Evolutionary conservation across 2,329 filamentous ascomycete genomes (phyloP), one percentile per base, ranked within the genome.

Genomic region (Tolypocladium amazonense): DNA sequence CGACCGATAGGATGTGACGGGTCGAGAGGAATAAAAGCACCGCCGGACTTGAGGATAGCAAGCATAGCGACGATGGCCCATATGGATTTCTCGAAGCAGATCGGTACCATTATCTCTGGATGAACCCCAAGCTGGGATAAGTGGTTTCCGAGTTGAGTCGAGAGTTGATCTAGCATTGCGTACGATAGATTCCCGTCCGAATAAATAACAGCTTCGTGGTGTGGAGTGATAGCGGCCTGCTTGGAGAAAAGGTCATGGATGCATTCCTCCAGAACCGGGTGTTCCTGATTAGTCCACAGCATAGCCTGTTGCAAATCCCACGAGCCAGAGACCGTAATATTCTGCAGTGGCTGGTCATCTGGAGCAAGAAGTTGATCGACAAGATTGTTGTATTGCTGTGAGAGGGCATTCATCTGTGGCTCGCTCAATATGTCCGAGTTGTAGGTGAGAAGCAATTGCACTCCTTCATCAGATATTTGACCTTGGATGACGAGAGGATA

Each of bases 1-100:
- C n/a, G n/a, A 2, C 4, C 41, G 7, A 8, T 12, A 7, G 41
- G 41, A 25, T 45, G 41, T 25, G 20, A 9, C 11, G 41, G 41
- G 8, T 45, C 41, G 3, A 45, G n/a, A 4, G 41, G 41, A 23
- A 45, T 20, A 25, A 45, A 45, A 8, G n/a, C 41, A 1, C 41
- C 68, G 8, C 69, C 70, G 3, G 66, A 62, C 45, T 69, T 68
- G 20, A 70, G 60, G 18, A 71, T 59, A 14, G 59, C 68, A 20
- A 70, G 27, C 41, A 67, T 63, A 2, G 65, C 60, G 1, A 69
- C 61, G 1, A 63, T 12, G 20, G 63, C 62, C 62, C 60, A 64
- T 14, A 55, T 27, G 14, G 59, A 66, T 61, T 69, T 63, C 38
- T 62, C 62, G 12, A 63, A 63, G 23, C 33, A 56, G 14, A 61